Evolutionary conservation across 2,329 filamentous ascomycete genomes (phyloP), one percentile per base, ranked within the genome.

Genomic region (Knufia petricola): DNA sequence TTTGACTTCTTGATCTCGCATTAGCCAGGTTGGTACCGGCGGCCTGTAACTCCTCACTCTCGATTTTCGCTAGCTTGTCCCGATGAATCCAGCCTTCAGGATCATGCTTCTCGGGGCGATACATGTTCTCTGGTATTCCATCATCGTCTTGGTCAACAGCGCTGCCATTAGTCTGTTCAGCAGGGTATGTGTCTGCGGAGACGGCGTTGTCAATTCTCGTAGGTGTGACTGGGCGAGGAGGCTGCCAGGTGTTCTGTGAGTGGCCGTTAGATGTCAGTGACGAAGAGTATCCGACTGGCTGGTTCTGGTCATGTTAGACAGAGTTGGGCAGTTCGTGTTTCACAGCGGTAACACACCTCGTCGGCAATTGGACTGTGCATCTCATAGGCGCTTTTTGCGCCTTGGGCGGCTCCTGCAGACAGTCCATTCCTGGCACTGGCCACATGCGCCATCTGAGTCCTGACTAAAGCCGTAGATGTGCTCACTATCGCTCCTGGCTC

Each of bases 1-100:
- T 66, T 62, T 52, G 61, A 51, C 59, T 67, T 37, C 62, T 63
- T 10, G 62, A 58, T 43, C 65, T 62, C 61, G 66, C 49, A 60
- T 64, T 50, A 63, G 68, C 56, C 62, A 69, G 46, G 30, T 67
- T 61, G 41, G 71, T 67, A 17, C 69, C 68, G 8, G 69, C 68
- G 54, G 70, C 69, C 46, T 73, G 70, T 42, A 73, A 57, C 55
- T 74, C 71, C 59, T 73, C 68, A 49, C 69, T 73, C 55, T 74
- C 71, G 28, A 74, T 74, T 47, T 65, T 66, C 19, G 70, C 70
- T 50, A 74, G 56, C 56, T 74, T 74, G 55, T 74, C 71, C 8
- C 71, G 64, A 52, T 74, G 71, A 46, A 74, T 74, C 71, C 71
- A 74, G 32, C 69, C 67, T 49, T 66, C 66, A 17, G 63, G 56